Evolutionary conservation across 352 stramenopile species (phyloP).

Genomic region (Globisporangium alternatum): DNA sequence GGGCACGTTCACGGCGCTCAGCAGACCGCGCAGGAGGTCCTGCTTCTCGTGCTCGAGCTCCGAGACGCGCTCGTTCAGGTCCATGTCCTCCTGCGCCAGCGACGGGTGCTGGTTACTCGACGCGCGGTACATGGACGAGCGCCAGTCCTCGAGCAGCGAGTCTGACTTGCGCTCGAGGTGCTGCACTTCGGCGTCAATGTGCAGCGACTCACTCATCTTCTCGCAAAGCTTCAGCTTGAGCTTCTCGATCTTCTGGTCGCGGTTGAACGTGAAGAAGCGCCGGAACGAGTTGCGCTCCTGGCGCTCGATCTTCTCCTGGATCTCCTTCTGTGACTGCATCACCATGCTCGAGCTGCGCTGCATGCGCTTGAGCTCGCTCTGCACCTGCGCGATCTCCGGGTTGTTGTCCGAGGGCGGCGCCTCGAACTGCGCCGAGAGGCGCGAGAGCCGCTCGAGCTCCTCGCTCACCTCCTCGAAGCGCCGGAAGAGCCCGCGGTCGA

Average conservation of each 20-base stretch:
- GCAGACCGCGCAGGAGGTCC: conserved; percentile 40
- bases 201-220: conserved; percentile 50
- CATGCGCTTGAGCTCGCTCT: conserved; percentile 36
- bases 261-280: conserved; percentile 54
- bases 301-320: conserved; percentile 67
- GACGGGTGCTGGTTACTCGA: conserved; percentile 8
- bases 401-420: conserved; percentile 18
- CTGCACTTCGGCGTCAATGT: conserved; percentile 49
- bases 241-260: conserved; percentile 42
- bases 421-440: conserved; percentile 28
- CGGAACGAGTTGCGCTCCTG: conserved; percentile 52
- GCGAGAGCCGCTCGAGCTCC: conserved; percentile 39
- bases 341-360: conserved; percentile 40
- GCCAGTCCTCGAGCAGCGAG: conserved; percentile 45
- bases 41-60: conserved; percentile 63
- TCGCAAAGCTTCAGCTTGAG: conserved; percentile 57
- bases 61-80: conserved; percentile 35
- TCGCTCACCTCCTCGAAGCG: conserved; percentile 53
- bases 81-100: conserved; percentile 17
- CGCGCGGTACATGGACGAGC: conserved; percentile 28
- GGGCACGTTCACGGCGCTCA: conserved; percentile 40
- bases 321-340: conserved; percentile 53
- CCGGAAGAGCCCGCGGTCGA: conserved; percentile 59
- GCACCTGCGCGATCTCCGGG: conserved; percentile 38
- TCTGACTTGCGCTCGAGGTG: conserved; percentile 56